phyloP scores from a whole-genome alignment of 1,284 basidiomycete genomes.

The Austroboletus olivaceoglutinosus region DNA sequence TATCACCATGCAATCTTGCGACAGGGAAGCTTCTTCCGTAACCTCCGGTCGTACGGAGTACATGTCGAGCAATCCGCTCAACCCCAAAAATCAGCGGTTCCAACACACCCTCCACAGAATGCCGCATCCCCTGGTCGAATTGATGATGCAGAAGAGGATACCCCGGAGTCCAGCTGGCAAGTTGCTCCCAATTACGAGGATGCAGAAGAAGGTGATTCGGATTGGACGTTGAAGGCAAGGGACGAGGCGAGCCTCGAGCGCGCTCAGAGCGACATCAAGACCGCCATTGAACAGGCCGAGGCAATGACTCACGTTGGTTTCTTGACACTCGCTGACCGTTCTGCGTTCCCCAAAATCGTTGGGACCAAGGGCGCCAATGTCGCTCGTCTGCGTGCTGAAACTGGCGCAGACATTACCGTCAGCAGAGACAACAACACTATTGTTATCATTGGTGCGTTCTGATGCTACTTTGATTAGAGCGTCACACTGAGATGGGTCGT shows the following conservation, averaged over 20 bases:
- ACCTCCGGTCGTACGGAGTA: slow-evolving; percentile 73
- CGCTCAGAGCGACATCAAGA: slow-evolving; percentile 64
- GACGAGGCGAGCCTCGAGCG: slow-evolving; percentile 75
- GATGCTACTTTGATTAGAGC: neutral
- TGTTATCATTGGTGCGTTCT: slow-evolving; percentile 71
- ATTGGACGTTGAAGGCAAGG: slow-evolving; percentile 79
- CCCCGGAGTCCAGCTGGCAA: slow-evolving; percentile 65
- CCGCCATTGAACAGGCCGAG: slow-evolving; percentile 74
- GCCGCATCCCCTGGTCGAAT: slow-evolving; percentile 66
- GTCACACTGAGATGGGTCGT: slow-evolving; percentile 9
- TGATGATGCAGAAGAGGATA: slow-evolving; percentile 64
- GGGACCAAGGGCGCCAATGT: slow-evolving; percentile 88
- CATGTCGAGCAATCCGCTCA: slow-evolving; percentile 73
- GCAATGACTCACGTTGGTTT: slow-evolving; percentile 75
- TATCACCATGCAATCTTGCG: slow-evolving; percentile 84
- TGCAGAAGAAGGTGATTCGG: slow-evolving; percentile 75
- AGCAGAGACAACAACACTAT: slow-evolving; percentile 83
- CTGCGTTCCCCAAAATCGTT: slow-evolving; percentile 82
- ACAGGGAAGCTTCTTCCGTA: slow-evolving; percentile 83
- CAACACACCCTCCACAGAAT: slow-evolving; percentile 51
- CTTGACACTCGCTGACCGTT: slow-evolving; percentile 72
- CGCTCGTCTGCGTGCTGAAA: slow-evolving; percentile 78
- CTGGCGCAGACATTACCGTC: slow-evolving; percentile 86
- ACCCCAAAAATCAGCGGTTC: slow-evolving; percentile 64
- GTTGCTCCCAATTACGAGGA: slow-evolving; percentile 75